Conservation (phyloP, 108 stramenopile species). For the Cyclostephanos tholiformis region DNA sequence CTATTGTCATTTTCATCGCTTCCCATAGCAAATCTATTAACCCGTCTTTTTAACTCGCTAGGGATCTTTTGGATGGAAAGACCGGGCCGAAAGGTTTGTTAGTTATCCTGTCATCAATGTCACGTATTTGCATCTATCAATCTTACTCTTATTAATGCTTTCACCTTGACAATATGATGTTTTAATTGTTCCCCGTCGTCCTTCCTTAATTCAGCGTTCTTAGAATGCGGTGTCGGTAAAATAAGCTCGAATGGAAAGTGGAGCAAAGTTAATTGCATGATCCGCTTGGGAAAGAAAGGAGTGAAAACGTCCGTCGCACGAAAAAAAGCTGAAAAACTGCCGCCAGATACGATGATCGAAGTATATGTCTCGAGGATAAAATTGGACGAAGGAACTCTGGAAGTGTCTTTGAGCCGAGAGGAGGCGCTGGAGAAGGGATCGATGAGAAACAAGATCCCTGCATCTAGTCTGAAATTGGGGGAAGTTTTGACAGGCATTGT, state of each 20-base stretch:
- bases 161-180: not conserved
- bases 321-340: slow-evolving; percentile 59
- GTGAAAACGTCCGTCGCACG: slow-evolving; percentile 58
- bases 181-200: not conserved
- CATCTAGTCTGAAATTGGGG: slow-evolving; percentile 47
- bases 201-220: slow-evolving; percentile 39
- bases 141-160: not conserved
- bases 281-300: slow-evolving; percentile 52
- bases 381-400: slow-evolving; percentile 59
- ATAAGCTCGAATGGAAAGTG: slow-evolving; percentile 45
- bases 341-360: slow-evolving; percentile 46
- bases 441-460: slow-evolving; percentile 42
- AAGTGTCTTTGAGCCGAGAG: slow-evolving; percentile 58
- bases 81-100: slow-evolving; percentile 67
- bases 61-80: slow-evolving; percentile 64
- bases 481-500: slow-evolving; percentile 60
- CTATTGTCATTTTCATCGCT: not conserved
- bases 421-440: slow-evolving; percentile 41
- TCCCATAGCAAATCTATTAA: not conserved
- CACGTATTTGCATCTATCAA: not conserved
- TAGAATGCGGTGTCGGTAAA: slow-evolving; percentile 68
- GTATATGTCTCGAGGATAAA: slow-evolving; percentile 67
- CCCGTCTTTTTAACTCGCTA: not conserved
- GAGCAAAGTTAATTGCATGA: slow-evolving; percentile 73
- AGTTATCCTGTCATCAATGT: not conserved